Evolutionary conservation across 140 eudicot species (phyloP).

Genomic region (Stevia rebaudiana): DNA sequence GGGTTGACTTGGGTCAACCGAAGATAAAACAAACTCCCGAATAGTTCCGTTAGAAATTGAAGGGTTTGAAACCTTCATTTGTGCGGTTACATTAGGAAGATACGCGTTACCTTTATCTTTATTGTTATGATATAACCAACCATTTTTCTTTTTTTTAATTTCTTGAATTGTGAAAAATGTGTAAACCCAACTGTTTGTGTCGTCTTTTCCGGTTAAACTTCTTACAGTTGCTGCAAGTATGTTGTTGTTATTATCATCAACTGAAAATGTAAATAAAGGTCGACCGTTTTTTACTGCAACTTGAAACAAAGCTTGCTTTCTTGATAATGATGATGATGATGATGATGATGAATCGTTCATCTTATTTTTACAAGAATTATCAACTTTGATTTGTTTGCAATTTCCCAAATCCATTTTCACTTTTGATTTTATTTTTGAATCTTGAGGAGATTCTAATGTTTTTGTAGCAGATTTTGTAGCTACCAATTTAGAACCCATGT

Average conservation of each 20-base stretch:
- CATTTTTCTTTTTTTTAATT: slow-evolving; percentile 53
- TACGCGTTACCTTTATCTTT: slow-evolving; percentile 39
- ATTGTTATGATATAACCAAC: slow-evolving; percentile 47
- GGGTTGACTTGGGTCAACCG: slow-evolving; percentile 27
- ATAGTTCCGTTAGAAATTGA: not conserved
- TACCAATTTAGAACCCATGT: slow-evolving; percentile 11
- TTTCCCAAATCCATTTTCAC: slow-evolving; percentile 31
- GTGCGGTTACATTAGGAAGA: slow-evolving; percentile 59
- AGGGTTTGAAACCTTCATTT: slow-evolving; percentile 61
- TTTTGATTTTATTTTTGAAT: slow-evolving; percentile 19
- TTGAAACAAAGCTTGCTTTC: slow-evolving; percentile 60
- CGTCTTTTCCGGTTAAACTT: slow-evolving; percentile 36
- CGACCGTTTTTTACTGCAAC: slow-evolving; percentile 68
- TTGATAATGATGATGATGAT: slow-evolving; percentile 25
- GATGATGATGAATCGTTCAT: slow-evolving; percentile 5
- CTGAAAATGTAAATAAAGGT: slow-evolving; percentile 75
- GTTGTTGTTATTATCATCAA: slow-evolving; percentile 42
- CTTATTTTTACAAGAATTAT: slow-evolving; percentile 23
- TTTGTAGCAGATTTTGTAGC: slow-evolving; percentile 7
- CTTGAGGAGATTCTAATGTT: slow-evolving; percentile 16
- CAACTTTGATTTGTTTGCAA: slow-evolving; percentile 27
- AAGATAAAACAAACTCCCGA: slow-evolving; percentile 59
- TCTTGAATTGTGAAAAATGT: slow-evolving; percentile 67
- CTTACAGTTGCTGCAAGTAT: slow-evolving; percentile 74
- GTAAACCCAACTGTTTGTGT: slow-evolving; percentile 38